These are phyloP conservation scores for Eucalyptus globulus DNA, from an alignment of 345 rosid genomes.

Conservation along the genomic window DNA sequence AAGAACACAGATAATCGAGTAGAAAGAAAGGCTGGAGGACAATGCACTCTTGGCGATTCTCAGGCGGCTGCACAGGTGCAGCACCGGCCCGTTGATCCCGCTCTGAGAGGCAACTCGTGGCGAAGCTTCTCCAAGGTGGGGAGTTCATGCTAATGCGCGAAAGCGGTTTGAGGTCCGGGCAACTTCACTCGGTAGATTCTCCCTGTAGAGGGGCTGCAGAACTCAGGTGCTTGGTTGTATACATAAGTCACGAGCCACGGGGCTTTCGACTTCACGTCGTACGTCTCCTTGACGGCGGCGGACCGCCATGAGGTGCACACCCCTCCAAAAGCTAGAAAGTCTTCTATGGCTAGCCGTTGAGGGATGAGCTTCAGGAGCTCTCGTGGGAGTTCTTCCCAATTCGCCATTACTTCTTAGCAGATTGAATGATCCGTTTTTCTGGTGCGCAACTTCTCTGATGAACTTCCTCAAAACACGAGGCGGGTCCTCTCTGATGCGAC, in stretches of 20 bases:
- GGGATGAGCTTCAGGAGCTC: background rate
- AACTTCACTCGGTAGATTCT: background rate
- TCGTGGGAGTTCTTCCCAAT: background rate
- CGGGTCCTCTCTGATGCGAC: background rate
- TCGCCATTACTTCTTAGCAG: background rate
- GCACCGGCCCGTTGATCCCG: too few relatives aligned
- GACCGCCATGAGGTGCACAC: background rate
- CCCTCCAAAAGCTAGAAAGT: background rate
- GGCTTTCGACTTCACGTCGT: background rate
- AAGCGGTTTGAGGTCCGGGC: background rate
- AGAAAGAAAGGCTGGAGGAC: too few relatives aligned
- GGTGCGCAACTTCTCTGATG: background rate
- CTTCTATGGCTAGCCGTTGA: background rate
- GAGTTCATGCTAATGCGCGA: background rate
- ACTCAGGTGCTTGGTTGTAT: background rate
- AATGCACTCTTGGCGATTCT: too few relatives aligned
- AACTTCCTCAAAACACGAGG: background rate
- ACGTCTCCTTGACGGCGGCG: background rate
- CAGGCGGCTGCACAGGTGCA: too few relatives aligned
- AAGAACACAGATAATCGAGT: too few relatives aligned
- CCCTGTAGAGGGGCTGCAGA: background rate
- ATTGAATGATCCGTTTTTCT: background rate
- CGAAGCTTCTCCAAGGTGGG: background rate
- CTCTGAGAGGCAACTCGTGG: too few relatives aligned
- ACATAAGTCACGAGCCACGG: background rate